phyloP scores from a whole-genome alignment of 805 yeast genomes.

The Saccharomycopsis sp. region DNA sequence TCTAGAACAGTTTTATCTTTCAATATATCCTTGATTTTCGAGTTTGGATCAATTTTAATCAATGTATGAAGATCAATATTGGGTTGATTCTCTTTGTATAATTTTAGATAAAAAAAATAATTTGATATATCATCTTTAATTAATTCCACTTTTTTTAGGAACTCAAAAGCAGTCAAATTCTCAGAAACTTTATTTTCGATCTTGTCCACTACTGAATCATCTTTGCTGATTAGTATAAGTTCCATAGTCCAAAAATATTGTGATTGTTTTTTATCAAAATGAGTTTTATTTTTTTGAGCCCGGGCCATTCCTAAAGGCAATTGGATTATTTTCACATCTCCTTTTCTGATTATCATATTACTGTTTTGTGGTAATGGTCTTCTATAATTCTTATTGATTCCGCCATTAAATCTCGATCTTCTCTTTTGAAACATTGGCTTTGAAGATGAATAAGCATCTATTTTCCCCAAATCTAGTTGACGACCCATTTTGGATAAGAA shows the following conservation, averaged over 20 bases:
- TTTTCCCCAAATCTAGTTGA: conserved; percentile 44
- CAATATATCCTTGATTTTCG: conserved; percentile 4
- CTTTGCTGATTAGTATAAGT: not conserved
- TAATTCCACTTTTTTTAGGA: no score
- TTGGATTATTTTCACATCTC: conserved; percentile 9
- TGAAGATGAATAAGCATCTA: conserved; percentile 28
- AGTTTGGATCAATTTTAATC: not conserved
- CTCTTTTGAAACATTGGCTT: conserved; percentile 15
- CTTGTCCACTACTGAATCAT: no score
- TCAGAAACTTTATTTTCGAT: no score
- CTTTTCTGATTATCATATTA: conserved; percentile 5
- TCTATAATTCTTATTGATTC: not conserved
- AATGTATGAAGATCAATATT: not conserved
- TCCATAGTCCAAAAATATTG: conserved; percentile 18
- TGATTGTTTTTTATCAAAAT: conserved; percentile 12
- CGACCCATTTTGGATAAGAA: conserved; percentile 55
- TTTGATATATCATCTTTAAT: no score
- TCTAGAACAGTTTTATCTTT: conserved; percentile 9
- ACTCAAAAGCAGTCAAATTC: no score
- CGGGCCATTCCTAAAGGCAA: conserved; percentile 17
- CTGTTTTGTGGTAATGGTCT: not conserved
- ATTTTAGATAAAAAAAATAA: not conserved
- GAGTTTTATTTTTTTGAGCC: conserved; percentile 13
- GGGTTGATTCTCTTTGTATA: not conserved
- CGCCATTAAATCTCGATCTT: conserved; percentile 1